These are phyloP conservation scores for Macrotyloma uniflorum DNA, from an alignment of 306 rosid species.

Conservation along the genomic window DNA sequence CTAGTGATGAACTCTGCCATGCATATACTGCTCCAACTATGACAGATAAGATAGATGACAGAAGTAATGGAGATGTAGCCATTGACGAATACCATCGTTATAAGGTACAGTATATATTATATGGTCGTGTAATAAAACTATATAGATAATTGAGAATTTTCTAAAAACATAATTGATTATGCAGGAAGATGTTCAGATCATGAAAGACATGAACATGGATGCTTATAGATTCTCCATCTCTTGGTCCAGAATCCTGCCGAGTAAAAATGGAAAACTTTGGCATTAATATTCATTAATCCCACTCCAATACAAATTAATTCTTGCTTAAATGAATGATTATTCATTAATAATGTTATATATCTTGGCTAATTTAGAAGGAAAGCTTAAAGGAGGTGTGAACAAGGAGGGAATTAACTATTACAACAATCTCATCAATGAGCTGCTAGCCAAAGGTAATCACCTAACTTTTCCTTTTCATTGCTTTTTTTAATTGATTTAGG, in stretches of 20 bases:
- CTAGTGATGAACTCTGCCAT: background rate
- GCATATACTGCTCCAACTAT: background rate
- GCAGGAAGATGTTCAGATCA: slow-evolving; percentile 65
- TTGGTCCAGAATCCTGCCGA: slow-evolving; percentile 71
- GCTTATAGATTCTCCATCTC: slow-evolving; percentile 73
- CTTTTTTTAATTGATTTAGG: background rate
- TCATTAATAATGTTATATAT: background rate
- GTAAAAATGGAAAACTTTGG: slow-evolving; percentile 36
- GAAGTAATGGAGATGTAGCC: slow-evolving; percentile 57
- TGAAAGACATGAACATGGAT: slow-evolving; percentile 59
- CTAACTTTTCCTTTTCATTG: background rate
- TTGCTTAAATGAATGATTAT: background rate
- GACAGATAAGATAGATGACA: slow-evolving; percentile 47
- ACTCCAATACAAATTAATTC: background rate
- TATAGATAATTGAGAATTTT: background rate
- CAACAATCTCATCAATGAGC: slow-evolving; percentile 60
- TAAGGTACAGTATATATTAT: slow-evolving; percentile 36
- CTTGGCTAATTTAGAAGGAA: slow-evolving; percentile 47
- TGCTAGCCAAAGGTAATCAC: slow-evolving; percentile 44
- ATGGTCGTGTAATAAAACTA: background rate
- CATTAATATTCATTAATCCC: background rate
- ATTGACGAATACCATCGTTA: slow-evolving; percentile 55
- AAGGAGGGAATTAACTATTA: slow-evolving; percentile 54
- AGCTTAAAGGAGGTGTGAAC: slow-evolving; percentile 55
- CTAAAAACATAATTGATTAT: background rate